Conservation (phyloP, 345 rosid species). For the Gossypium raimondii region DNA sequence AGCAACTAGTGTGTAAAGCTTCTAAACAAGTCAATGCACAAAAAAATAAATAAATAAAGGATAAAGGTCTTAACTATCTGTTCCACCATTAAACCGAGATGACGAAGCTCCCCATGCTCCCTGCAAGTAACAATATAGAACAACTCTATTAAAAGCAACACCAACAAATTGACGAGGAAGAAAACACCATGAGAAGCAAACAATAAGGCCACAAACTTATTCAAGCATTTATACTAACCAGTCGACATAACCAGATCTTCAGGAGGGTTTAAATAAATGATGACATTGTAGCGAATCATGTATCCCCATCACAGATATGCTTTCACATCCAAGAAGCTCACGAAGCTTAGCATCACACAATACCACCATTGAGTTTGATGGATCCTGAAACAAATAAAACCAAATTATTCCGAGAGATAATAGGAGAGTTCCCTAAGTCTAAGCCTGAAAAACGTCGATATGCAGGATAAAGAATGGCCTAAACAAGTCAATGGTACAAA, state of each 20-base stretch:
- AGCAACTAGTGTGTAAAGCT: conserved; percentile 30
- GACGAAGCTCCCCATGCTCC: conserved; percentile 33
- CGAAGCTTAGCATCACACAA: conserved; percentile 69
- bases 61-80: conserved; percentile 40
- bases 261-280: conserved; percentile 60
- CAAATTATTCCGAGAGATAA: neutral
- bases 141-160: neutral
- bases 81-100: conserved; percentile 33
- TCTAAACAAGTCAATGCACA: conserved; percentile 45
- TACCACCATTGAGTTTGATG: conserved; percentile 71
- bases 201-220: neutral
- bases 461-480: neutral
- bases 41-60: conserved; percentile 23
- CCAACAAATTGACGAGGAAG: neutral
- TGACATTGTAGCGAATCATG: conserved; percentile 60
- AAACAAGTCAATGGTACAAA: neutral
- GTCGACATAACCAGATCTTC: conserved; percentile 33
- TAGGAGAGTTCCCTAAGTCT: neutral
- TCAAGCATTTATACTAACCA: conserved; percentile 26
- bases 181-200: neutral
- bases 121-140: conserved; percentile 31
- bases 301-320: conserved; percentile 81
- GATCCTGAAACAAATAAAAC: conserved; percentile 44
- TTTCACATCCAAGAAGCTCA: conserved; percentile 82
- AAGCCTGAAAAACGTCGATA: neutral